Evolutionary conservation across 345 rosid genomes (phyloP).

Genomic region (Populus euphratica): DNA sequence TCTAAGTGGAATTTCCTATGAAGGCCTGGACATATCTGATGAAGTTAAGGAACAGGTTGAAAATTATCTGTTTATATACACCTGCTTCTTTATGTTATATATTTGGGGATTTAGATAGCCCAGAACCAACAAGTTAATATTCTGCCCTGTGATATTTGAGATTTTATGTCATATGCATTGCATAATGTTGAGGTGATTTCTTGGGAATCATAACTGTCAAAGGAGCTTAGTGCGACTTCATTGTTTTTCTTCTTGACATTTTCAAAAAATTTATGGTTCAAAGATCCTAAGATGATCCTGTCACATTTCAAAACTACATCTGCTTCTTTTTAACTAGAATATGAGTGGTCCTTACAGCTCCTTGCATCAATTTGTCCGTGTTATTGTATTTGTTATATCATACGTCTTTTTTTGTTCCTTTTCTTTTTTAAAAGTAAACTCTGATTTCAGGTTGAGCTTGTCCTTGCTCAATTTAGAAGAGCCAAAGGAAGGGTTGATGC

Average conservation of each 20-base stretch:
- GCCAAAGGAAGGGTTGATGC: conserved; percentile 80
- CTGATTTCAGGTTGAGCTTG: conserved; percentile 72
- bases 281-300: not conserved
- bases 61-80: not conserved
- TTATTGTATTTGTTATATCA: conserved; percentile 4
- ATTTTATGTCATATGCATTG: not conserved
- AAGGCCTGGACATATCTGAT: conserved; percentile 81
- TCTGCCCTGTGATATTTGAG: not conserved
- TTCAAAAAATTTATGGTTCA: not conserved
- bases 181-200: conserved; percentile 8
- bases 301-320: not conserved
- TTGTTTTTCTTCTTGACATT: not conserved
- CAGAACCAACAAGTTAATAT: not conserved
- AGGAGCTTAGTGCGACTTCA: not conserved
- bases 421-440: not conserved
- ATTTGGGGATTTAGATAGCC: not conserved
- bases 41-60: conserved; percentile 97
- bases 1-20: conserved; percentile 59
- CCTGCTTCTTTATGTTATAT: not conserved
- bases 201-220: conserved; percentile 1
- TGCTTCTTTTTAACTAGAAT: not conserved
- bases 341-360: conserved; percentile 1
- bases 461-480: conserved; percentile 76
- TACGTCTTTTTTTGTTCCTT: not conserved
- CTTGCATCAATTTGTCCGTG: not conserved